A percentile compares a stretch with the other conserved stretches of the same genome.
These are phyloP conservation scores for Cladosporium sp. DNA, from an alignment of 2,329 filamentous ascomycete species.

Conservation along the genomic window DNA sequence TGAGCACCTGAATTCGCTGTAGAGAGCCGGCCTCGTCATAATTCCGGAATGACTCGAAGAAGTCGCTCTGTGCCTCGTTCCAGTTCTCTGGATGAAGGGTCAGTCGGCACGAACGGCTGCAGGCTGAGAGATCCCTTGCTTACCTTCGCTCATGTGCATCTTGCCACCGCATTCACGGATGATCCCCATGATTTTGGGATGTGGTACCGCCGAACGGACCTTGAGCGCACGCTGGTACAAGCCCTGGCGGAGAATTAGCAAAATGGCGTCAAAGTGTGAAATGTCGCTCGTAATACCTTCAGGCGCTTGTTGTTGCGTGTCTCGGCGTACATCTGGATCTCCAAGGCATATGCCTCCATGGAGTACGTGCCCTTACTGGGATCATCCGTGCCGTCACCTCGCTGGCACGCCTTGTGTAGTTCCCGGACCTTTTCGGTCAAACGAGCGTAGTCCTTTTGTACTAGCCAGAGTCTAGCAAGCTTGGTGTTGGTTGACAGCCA, in stretches of 20 bases:
- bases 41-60: conserved; percentile 98
- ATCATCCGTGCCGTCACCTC: conserved; percentile 81
- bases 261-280: not conserved
- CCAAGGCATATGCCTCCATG: conserved; percentile 90
- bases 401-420: conserved; percentile 83
- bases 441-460: conserved; percentile 80
- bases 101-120: conserved; percentile 19
- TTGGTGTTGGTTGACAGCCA: conserved; percentile 99
- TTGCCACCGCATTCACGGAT: conserved; percentile 98
- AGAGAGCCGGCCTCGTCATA: conserved; percentile 97
- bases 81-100: conserved; percentile 68
- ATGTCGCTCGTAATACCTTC: conserved; percentile 51
- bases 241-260: conserved; percentile 39
- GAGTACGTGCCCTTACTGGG: conserved; percentile 95
- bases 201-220: conserved; percentile 93
- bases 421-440: conserved; percentile 81
- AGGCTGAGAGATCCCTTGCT: conserved; percentile 28
- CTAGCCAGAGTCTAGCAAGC: conserved; percentile 83
- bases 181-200: conserved; percentile 98
- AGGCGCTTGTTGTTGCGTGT: conserved; percentile 97
- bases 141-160: conserved; percentile 96
- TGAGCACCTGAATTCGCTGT: conserved; percentile 94
- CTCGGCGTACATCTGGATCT: conserved; percentile 98
- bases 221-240: conserved; percentile 88
- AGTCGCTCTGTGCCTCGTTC: conserved; percentile 95